A percentile compares a stretch with the other conserved stretches of the same genome.
phyloP scores from a whole-genome alignment of 768 basidiomycete genomes.

The Termitomyces sp. region DNA sequence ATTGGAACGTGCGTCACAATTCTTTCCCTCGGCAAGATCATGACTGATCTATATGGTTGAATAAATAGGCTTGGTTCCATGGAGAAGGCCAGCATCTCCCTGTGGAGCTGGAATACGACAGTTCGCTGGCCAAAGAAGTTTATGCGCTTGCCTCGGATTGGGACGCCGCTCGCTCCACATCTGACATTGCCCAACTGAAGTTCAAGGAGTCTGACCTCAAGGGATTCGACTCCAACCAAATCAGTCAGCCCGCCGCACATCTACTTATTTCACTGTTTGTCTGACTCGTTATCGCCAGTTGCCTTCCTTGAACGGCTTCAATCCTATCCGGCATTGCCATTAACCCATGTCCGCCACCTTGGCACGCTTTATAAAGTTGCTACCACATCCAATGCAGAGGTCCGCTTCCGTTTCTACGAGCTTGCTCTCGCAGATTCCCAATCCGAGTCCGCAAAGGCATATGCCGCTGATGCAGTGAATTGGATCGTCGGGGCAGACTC shows the following conservation, averaged over 20 bases:
- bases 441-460: conserved; percentile 44
- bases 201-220: conserved; percentile 63
- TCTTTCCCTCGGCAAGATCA: neutral
- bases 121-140: conserved; percentile 63
- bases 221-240: conserved; percentile 72
- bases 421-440: conserved; percentile 54
- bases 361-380: conserved; percentile 47
- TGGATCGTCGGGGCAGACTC: conserved; percentile 72
- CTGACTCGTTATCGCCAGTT: conserved; percentile 36
- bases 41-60: neutral
- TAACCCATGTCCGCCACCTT: conserved; percentile 55
- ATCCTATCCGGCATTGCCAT: conserved; percentile 57
- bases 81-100: conserved; percentile 77
- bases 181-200: conserved; percentile 39
- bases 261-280: neutral
- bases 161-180: conserved; percentile 55
- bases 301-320: conserved; percentile 83
- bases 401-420: conserved; percentile 76
- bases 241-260: conserved; percentile 38
- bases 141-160: conserved; percentile 72
- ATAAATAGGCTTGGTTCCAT: conserved; percentile 73
- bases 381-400: conserved; percentile 68
- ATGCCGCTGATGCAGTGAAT: conserved; percentile 49
- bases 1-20: conserved; percentile 66
- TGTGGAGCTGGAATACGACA: conserved; percentile 72